Evolutionary conservation across 805 yeast species (phyloP).

Genomic region (Nakazawaea populi): DNA sequence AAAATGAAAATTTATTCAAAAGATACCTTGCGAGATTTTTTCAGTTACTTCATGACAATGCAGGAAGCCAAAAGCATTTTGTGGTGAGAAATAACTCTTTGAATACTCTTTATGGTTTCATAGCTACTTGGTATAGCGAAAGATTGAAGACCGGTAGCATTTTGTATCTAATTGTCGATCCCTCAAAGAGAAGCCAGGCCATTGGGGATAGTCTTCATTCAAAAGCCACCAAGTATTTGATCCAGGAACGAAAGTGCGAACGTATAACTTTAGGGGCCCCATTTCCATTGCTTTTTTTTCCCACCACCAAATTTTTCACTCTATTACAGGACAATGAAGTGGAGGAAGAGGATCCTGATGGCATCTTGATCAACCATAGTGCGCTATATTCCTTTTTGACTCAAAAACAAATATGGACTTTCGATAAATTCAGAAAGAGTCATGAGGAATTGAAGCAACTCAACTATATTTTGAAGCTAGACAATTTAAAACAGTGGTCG

Average conservation of each 20-base stretch:
- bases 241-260: conserved; percentile 35
- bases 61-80: conserved; percentile 37
- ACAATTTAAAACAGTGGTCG: conserved; percentile 39
- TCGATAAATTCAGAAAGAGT: conserved; percentile 3
- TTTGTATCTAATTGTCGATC: conserved; percentile 44
- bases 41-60: conserved; percentile 15
- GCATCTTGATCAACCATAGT: neutral
- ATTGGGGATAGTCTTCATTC: conserved; percentile 50
- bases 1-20: conserved; percentile 15
- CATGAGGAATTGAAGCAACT: neutral
- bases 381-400: conserved; percentile 3
- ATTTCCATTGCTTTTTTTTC: conserved; percentile 35
- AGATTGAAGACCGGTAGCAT: conserved; percentile 34
- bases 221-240: conserved; percentile 44
- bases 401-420: conserved; percentile 5
- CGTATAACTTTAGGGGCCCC: conserved; percentile 35
- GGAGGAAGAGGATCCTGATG: neutral
- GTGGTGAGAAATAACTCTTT: conserved; percentile 52
- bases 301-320: conserved; percentile 6
- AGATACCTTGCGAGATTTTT: conserved; percentile 14
- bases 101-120: conserved; percentile 47
- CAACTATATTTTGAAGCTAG: conserved; percentile 32
- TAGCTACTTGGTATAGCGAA: conserved; percentile 46
- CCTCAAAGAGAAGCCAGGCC: conserved; percentile 45
- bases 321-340: neutral